phyloP scores from a whole-genome alignment of 345 rosid genomes.

The Syzygium aromaticum region DNA sequence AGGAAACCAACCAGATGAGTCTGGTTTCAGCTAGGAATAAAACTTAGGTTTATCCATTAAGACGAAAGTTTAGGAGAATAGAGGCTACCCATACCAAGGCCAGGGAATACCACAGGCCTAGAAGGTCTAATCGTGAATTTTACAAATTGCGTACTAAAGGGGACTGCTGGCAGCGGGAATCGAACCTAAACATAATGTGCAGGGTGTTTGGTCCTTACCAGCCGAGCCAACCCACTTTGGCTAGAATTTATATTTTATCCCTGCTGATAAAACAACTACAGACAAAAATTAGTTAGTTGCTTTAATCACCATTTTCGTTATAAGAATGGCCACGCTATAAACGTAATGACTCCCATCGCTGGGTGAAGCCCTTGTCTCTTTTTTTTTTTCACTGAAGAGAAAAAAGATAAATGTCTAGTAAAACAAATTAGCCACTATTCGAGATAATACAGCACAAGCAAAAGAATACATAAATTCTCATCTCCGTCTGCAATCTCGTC shows the following conservation, averaged over 20 bases:
- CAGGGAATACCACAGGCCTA: no score
- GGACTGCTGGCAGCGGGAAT: no score
- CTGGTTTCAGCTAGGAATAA: no score
- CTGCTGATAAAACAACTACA: not conserved
- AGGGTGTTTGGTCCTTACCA: no score
- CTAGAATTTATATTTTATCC: not conserved
- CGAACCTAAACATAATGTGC: no score
- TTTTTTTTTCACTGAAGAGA: not conserved
- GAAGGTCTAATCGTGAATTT: no score
- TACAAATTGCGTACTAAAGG: no score
- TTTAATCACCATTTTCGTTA: not conserved
- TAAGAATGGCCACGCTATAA: not conserved
- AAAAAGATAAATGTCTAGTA: not conserved
- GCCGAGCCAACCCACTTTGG: no score
- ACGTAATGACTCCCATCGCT: not conserved
- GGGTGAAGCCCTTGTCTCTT: not conserved
- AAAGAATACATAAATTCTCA: not conserved
- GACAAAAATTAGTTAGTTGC: not conserved
- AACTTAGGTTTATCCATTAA: no score
- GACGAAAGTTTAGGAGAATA: no score
- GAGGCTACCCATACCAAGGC: no score
- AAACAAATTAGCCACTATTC: not conserved
- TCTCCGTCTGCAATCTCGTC: not conserved
- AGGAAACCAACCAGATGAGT: not conserved
- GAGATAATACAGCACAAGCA: not conserved